These are phyloP conservation scores for Lactarius deliciosus DNA, from an alignment of 768 basidiomycete genomes.

Conservation along the genomic window DNA sequence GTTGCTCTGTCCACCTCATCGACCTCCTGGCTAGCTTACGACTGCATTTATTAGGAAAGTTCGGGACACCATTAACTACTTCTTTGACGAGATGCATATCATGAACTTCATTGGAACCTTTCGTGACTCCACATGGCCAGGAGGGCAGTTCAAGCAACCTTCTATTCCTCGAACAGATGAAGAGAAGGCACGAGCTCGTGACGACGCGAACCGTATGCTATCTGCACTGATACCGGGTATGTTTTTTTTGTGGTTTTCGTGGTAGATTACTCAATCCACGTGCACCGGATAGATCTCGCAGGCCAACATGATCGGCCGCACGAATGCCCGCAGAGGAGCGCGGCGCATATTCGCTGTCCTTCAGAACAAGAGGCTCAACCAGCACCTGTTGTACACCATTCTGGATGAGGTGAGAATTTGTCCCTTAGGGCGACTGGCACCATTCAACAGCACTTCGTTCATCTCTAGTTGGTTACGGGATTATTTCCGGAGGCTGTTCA, in stretches of 20 bases:
- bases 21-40: background rate
- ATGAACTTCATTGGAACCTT: slow-evolving; percentile 65
- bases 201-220: slow-evolving; percentile 88
- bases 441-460: slow-evolving; percentile 5
- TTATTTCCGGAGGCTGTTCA: slow-evolving; percentile 54
- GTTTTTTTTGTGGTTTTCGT: slow-evolving; percentile 3
- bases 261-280: background rate
- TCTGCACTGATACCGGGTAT: slow-evolving; percentile 89
- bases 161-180: slow-evolving; percentile 68
- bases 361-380: slow-evolving; percentile 92
- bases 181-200: slow-evolving; percentile 76
- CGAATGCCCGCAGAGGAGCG: slow-evolving; percentile 91
- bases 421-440: too few species aligned
- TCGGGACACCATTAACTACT: slow-evolving; percentile 67
- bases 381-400: slow-evolving; percentile 86
- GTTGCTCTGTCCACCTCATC: slow-evolving; percentile 41
- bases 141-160: slow-evolving; percentile 67
- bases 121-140: slow-evolving; percentile 80
- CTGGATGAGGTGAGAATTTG: slow-evolving; percentile 73
- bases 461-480: slow-evolving; percentile 51
- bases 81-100: slow-evolving; percentile 69
- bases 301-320: slow-evolving; percentile 97
- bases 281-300: slow-evolving; percentile 66
- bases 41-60: slow-evolving; percentile 61
- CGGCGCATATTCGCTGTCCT: slow-evolving; percentile 89